These are phyloP conservation scores for Cyclanthera cordifolia DNA, from an alignment of 306 rosid species.

Conservation along the genomic window DNA sequence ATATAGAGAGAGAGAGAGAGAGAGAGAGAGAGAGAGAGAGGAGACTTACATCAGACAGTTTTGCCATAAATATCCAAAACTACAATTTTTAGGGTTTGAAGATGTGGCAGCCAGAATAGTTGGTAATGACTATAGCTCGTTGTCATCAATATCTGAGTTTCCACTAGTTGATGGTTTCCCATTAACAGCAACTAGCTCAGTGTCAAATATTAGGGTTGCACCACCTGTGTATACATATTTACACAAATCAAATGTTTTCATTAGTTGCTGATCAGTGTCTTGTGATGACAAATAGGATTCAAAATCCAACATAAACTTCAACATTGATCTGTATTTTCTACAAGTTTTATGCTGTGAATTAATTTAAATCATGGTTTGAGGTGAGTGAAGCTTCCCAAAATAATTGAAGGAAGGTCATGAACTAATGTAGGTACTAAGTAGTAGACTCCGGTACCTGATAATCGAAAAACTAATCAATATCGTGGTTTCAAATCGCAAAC, in stretches of 20 bases:
- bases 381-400: neutral
- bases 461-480: too few species aligned
- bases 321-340: neutral
- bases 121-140: neutral
- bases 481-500: too few species aligned
- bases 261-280: neutral
- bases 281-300: neutral
- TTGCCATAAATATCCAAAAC: too few species aligned
- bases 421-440: neutral
- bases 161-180: conserved; percentile 33
- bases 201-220: conserved; percentile 80
- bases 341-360: too few species aligned
- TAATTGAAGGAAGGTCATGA: neutral
- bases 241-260: too few species aligned
- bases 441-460: too few species aligned
- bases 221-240: conserved; percentile 57
- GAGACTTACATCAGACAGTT: neutral
- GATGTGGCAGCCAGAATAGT: neutral
- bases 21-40: too few species aligned
- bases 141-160: neutral
- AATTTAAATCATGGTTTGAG: neutral
- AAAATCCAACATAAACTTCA: neutral
- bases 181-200: conserved; percentile 84
- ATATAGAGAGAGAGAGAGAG: too few species aligned
- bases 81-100: neutral